Evolutionary conservation across 225 moss, liverwort and hornwort species (phyloP).

Genomic region (Polytrichum formosum): DNA sequence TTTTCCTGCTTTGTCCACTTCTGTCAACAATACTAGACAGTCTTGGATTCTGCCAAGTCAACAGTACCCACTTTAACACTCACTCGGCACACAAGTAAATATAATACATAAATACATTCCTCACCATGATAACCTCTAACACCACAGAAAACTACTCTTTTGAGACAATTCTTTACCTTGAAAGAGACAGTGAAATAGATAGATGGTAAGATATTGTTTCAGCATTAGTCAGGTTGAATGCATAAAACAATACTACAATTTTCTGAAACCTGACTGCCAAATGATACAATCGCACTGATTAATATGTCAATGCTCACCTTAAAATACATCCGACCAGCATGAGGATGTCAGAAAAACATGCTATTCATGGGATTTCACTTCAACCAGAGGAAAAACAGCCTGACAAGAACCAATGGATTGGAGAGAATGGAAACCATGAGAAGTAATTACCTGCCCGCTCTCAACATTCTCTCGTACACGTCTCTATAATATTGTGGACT

Average conservation of each 20-base stretch:
- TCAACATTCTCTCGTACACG: constrained; percentile 57
- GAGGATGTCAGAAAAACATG: not conserved
- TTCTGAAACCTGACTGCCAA: not conserved
- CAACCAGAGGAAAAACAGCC: not conserved
- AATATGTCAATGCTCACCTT: constrained; percentile 6
- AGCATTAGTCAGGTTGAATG: not conserved
- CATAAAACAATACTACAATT: not conserved
- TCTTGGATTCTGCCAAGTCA: constrained; percentile 60
- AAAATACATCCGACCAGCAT: not conserved
- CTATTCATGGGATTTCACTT: too few species aligned
- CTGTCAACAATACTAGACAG: constrained; percentile 64
- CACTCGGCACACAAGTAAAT: too few species aligned
- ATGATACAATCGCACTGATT: not conserved
- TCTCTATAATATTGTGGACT: constrained; percentile 41
- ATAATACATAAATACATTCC: too few species aligned
- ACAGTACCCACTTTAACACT: not conserved
- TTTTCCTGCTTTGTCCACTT: constrained; percentile 68
- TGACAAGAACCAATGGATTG: not conserved
- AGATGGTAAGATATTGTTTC: too few species aligned
- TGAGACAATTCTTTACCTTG: not conserved
- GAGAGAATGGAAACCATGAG: not conserved
- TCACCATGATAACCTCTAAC: not conserved
- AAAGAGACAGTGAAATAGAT: too few species aligned
- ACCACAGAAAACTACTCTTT: not conserved
- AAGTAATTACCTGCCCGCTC: constrained; percentile 59